Base-by-base conservation (phyloP, 768 basidiomycete genomes). In the Amanita rubescens region DNA sequence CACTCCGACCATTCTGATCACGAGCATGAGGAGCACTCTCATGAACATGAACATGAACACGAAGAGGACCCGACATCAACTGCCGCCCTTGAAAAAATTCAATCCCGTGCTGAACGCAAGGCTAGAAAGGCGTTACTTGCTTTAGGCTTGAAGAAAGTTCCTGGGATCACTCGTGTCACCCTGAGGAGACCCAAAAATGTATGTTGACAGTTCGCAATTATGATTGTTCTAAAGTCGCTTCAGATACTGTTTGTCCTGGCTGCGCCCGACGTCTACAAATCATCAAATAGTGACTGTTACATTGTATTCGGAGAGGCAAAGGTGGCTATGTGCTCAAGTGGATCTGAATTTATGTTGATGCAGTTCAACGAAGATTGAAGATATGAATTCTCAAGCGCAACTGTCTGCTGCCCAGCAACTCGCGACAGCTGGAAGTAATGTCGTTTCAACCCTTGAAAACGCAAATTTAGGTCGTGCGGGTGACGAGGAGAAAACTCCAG, bases 231-330 rank as follows among this genome's bases (percentile, higher is more conserved):
- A 15, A 34, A 37, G 55, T 5, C 14, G 27, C 24, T 42, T 41
- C 62, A 91, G 88, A 75, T 95, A 58, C 82, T 98, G 57, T 90
- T 97, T 67, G 94, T 97, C 56, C 80, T 99, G 62, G 83, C 90
- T 51, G 76, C 85, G 48, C 96, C 96, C 34, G 96, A 99, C 59
- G 96, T 99, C 51, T 99, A 90, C 85, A 97, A 97, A 78, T 93
- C 90, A 47, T 85, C 88, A 39, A 94, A 92, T 74, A 93, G 91
- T 66, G 96, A 99, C 73, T 92, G 89, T 72, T 97, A 99, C 79
- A 92, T 99, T 67, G 94, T 99, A 58, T 99, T 98, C 63, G 96
- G 96, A 59, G 96, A 98, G 77, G 94, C 90, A 52, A 93, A 93
- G 82, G 87, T 87, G 44, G 56, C 62, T 56, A 57, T 27, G 14